Evolutionary conservation across 179 eudicot species (phyloP).

Genomic region (Nepenthes alata): DNA sequence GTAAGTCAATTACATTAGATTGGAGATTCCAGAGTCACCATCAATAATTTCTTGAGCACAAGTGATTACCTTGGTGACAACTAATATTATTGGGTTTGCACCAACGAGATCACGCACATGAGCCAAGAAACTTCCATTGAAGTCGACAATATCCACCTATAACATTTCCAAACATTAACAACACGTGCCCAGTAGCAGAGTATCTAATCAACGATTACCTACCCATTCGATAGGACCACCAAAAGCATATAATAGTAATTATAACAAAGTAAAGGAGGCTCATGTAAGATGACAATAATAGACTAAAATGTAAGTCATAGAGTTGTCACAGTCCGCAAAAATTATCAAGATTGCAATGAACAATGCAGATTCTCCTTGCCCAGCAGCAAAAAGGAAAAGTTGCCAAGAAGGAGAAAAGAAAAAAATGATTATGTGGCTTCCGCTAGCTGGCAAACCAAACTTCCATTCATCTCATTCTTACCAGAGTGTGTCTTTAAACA

Average conservation of each 20-base stretch:
- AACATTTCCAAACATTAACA: constrained; percentile 7
- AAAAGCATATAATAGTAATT: not conserved
- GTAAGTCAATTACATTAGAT: too few species aligned
- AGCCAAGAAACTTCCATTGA: constrained; percentile 88
- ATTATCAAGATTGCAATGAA: too few species aligned
- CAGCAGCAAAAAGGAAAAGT: too few species aligned
- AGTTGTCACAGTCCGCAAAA: too few species aligned
- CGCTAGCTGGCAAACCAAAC: too few species aligned
- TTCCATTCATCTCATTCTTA: too few species aligned
- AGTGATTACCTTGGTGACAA: constrained; percentile 67
- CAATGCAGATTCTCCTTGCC: too few species aligned
- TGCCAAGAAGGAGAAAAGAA: too few species aligned
- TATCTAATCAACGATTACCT: too few species aligned
- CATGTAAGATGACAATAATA: not conserved
- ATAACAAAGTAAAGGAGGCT: not conserved
- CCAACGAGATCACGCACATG: constrained; percentile 89
- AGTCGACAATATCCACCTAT: constrained; percentile 94
- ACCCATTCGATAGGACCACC: not conserved
- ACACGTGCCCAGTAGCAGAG: not conserved
- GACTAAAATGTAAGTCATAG: too few species aligned
- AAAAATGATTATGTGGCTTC: too few species aligned
- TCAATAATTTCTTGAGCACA: constrained; percentile 1
- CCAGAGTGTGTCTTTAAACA: too few species aligned
- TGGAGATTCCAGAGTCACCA: not conserved
- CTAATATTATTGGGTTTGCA: constrained; percentile 91